These are phyloP conservation scores for Paramarasmius palmivorus DNA, from an alignment of 1,284 basidiomycete genomes.

Conservation along the genomic window DNA sequence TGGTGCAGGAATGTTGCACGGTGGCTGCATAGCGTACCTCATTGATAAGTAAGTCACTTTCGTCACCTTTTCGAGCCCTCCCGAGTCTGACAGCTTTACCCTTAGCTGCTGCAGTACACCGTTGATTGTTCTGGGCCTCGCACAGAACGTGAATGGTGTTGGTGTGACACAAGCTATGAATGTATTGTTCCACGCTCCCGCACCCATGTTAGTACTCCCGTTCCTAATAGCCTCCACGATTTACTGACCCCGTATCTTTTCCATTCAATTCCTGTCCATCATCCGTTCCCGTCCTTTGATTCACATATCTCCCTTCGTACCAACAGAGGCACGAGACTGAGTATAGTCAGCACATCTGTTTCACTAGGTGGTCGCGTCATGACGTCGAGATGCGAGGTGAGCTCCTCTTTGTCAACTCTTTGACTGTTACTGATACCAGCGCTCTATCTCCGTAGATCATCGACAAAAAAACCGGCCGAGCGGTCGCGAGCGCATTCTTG, in stretches of 20 bases:
- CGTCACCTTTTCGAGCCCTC: not conserved
- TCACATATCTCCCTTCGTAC: not conserved
- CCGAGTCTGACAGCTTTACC: not conserved
- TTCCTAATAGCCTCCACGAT: not conserved
- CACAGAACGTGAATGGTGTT: slow-evolving; percentile 63
- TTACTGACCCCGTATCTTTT: not conserved
- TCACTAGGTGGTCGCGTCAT: slow-evolving; percentile 67
- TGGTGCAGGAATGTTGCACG: slow-evolving; percentile 71
- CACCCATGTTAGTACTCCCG: slow-evolving; percentile 47
- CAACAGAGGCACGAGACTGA: slow-evolving; percentile 53
- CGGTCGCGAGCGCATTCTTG: slow-evolving; percentile 61
- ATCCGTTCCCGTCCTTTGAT: not conserved
- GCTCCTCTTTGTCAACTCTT: slow-evolving; percentile 19
- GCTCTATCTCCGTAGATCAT: slow-evolving; percentile 40
- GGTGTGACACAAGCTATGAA: slow-evolving; percentile 73
- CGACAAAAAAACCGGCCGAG: slow-evolving; percentile 53
- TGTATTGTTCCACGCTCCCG: slow-evolving; percentile 66
- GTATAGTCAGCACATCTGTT: slow-evolving; percentile 61
- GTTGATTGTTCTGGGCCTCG: slow-evolving; percentile 60
- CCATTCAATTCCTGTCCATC: not conserved
- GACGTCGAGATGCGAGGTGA: slow-evolving; percentile 67
- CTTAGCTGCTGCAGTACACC: slow-evolving; percentile 64
- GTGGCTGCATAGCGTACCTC: slow-evolving; percentile 68
- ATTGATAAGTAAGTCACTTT: slow-evolving; percentile 59
- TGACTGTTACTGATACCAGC: slow-evolving; percentile 10